Conservation (phyloP, 2,329 filamentous ascomycete genomes). For the Cladorrhinum sp. region DNA sequence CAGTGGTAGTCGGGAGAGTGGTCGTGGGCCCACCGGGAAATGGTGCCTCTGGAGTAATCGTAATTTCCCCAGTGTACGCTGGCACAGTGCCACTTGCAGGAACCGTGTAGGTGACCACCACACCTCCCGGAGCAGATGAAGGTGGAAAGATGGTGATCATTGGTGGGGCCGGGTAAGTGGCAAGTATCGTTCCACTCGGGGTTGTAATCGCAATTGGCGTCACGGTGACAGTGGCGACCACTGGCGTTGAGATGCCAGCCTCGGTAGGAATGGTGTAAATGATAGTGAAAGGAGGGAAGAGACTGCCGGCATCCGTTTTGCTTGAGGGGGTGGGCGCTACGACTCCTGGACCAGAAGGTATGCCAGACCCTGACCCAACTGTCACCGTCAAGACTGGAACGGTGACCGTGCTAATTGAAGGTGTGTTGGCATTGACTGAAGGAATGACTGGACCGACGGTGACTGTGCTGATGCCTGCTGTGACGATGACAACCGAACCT, state of each 20-base stretch:
- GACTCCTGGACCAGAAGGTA: constrained; percentile 2
- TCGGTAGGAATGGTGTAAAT: constrained; percentile 23
- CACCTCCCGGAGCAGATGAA: neutral
- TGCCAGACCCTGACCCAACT: neutral
- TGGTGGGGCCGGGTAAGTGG: neutral
- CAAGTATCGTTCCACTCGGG: neutral
- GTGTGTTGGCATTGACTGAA: neutral
- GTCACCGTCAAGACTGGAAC: constrained; percentile 15
- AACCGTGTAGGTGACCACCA: constrained; percentile 23
- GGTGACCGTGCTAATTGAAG: constrained; percentile 9
- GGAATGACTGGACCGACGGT: neutral
- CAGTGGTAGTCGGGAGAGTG: constrained; percentile 3
- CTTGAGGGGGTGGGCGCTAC: constrained; percentile 17
- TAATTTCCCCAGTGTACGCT: constrained; percentile 24
- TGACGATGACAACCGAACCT: constrained; percentile 16
- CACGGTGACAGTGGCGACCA: constrained; percentile 15
- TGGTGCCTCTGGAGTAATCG: constrained; percentile 14
- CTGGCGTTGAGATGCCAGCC: constrained; percentile 6
- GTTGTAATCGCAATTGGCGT: constrained; percentile 3
- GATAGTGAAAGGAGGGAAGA: constrained; percentile 11
- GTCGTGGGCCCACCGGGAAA: neutral
- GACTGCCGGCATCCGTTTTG: constrained; percentile 7
- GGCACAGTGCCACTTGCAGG: constrained; percentile 14
- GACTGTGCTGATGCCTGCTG: constrained; percentile 12
- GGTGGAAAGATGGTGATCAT: constrained; percentile 4